A percentile compares a stretch with the other conserved stretches of the same genome.
Evolutionary conservation across 2,329 filamentous ascomycete species (phyloP).

Genomic region (Fonsecaea monophora): DNA sequence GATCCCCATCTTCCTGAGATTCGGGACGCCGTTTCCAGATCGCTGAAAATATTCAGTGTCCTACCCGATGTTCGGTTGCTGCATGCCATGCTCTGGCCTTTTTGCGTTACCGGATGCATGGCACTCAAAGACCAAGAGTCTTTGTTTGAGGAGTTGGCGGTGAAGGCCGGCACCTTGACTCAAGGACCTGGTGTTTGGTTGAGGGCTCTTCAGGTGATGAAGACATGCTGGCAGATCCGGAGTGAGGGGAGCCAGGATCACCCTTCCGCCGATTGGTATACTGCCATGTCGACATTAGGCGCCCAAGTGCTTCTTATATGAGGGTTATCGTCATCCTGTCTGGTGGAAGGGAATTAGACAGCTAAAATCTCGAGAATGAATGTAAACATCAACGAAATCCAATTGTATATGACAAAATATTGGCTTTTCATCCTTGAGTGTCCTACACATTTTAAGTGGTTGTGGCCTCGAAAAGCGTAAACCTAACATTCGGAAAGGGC

Average conservation of each 20-base stretch:
- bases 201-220: background rate
- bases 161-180: background rate
- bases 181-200: background rate
- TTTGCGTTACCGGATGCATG: constrained; percentile 15
- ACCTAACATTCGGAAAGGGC: too few relatives aligned
- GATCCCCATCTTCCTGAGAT: background rate
- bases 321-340: background rate
- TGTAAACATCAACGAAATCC: too few relatives aligned
- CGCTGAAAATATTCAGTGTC: background rate
- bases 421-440: too few relatives aligned
- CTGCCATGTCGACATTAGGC: background rate
- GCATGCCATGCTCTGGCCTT: constrained; percentile 11
- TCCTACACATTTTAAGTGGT: too few relatives aligned
- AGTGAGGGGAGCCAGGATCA: background rate
- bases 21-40: background rate
- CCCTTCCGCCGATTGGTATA: background rate
- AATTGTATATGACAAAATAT: too few relatives aligned
- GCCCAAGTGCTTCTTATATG: background rate
- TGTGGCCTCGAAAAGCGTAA: too few relatives aligned
- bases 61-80: constrained; percentile 2
- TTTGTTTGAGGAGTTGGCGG: constrained; percentile 1
- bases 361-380: too few relatives aligned
- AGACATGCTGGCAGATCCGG: background rate
- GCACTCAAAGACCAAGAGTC: constrained; percentile 17
- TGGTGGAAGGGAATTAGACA: background rate